Evolutionary conservation across 495 filamentous ascomycete genomes (phyloP).

Genomic region (Amphirosellinia nigrospora): DNA sequence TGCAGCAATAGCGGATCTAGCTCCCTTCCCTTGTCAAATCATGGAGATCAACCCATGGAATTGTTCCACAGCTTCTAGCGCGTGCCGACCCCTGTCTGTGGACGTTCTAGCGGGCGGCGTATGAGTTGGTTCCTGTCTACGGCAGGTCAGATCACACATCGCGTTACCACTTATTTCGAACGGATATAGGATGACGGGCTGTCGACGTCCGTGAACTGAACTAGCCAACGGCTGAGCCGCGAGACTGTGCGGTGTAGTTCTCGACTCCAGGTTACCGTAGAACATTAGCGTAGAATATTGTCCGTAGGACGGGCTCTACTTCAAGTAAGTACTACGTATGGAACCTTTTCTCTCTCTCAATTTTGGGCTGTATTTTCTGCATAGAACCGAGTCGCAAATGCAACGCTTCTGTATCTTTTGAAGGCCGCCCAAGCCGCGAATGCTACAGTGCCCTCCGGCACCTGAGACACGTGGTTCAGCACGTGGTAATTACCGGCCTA

Average conservation of each 20-base stretch:
- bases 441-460: neutral
- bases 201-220: neutral
- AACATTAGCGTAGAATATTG: neutral
- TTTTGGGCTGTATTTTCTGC: neutral
- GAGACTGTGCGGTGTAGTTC: neutral
- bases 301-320: neutral
- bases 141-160: neutral
- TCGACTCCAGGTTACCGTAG: neutral
- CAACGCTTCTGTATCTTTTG: neutral
- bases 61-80: slow-evolving; percentile 16
- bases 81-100: neutral
- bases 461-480: slow-evolving; percentile 3
- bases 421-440: neutral
- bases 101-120: neutral
- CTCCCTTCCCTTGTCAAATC: neutral
- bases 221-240: neutral
- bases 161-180: neutral
- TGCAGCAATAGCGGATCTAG: neutral
- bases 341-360: neutral
- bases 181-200: neutral
- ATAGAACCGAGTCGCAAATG: neutral
- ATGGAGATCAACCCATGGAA: slow-evolving; percentile 6
- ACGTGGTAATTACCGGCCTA: slow-evolving; percentile 19
- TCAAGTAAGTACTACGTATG: too few relatives aligned
- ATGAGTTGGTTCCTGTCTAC: neutral